Percentiles rank a stretch among this genome's conserved stretches.
phyloP scores from a whole-genome alignment of 2,329 filamentous ascomycete species.

The Xylariaceae sp. region DNA sequence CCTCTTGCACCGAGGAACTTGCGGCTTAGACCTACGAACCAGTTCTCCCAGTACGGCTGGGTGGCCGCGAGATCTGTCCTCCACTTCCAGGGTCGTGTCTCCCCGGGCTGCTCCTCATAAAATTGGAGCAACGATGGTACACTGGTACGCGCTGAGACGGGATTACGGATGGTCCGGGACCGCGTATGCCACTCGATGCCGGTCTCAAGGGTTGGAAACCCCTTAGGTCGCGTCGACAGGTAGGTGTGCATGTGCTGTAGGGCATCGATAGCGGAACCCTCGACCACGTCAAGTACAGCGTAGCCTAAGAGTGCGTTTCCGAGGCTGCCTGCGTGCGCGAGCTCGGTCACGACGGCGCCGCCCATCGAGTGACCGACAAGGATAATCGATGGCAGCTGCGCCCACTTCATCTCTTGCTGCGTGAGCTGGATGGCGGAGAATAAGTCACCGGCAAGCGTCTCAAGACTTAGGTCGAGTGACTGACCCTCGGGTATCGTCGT shows the following conservation, averaged over 20 bases:
- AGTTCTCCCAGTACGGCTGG: slow-evolving; percentile 90
- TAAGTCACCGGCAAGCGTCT: slow-evolving; percentile 76
- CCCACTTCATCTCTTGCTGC: slow-evolving; percentile 73
- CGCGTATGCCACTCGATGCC: slow-evolving; percentile 95
- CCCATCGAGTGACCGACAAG: slow-evolving; percentile 93
- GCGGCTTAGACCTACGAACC: slow-evolving; percentile 86
- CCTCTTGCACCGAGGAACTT: slow-evolving; percentile 85
- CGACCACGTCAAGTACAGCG: slow-evolving; percentile 91
- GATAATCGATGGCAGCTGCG: slow-evolving; percentile 72
- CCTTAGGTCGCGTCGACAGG: slow-evolving; percentile 77
- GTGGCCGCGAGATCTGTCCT: slow-evolving; percentile 82
- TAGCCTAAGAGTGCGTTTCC: slow-evolving; percentile 78
- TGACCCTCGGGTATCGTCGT: slow-evolving; percentile 57
- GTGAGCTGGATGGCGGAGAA: slow-evolving; percentile 72
- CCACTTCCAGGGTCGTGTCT: slow-evolving; percentile 74
- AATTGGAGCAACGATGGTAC: slow-evolving; percentile 77
- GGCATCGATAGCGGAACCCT: slow-evolving; percentile 94
- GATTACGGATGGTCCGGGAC: slow-evolving; percentile 84
- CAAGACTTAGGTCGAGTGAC: slow-evolving; percentile 70
- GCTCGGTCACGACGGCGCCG: slow-evolving; percentile 86
- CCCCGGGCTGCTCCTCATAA: slow-evolving; percentile 27
- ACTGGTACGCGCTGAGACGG: slow-evolving; percentile 81
- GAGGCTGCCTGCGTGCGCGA: slow-evolving; percentile 71
- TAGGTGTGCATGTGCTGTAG: slow-evolving; percentile 94
- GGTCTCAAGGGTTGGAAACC: slow-evolving; percentile 77